These are phyloP conservation scores for Puya raimondii DNA, from an alignment of 176 grass and related monocot genomes.

Conservation along the genomic window DNA sequence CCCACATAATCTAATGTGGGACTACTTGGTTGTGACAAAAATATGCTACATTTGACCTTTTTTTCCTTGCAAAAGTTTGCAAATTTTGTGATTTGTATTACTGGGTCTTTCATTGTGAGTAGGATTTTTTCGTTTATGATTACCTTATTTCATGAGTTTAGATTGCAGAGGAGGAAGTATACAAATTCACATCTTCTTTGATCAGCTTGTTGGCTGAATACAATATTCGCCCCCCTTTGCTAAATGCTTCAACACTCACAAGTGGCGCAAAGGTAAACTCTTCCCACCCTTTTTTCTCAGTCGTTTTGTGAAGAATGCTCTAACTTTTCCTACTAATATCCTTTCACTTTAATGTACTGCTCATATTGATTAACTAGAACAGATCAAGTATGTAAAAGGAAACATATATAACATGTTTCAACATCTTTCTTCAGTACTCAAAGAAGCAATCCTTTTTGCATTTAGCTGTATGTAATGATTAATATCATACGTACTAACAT, in stretches of 20 bases:
- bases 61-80: not conserved
- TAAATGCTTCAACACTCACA: slow-evolving; percentile 69
- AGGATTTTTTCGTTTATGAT: not conserved
- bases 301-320: not conserved
- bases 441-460: no score
- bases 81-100: not conserved
- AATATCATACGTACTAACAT: not conserved
- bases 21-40: not conserved
- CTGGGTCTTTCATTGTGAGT: not conserved
- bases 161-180: slow-evolving; percentile 82
- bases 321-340: not conserved
- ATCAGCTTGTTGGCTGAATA: slow-evolving; percentile 75
- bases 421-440: no score
- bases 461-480: no score
- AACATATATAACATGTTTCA: no score
- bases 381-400: not conserved
- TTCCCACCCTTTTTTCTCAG: not conserved
- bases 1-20: not conserved
- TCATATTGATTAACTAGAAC: not conserved
- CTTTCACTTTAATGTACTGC: not conserved
- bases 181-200: slow-evolving; percentile 85
- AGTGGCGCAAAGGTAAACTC: slow-evolving; percentile 55
- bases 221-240: slow-evolving; percentile 55
- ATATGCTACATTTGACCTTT: slow-evolving; percentile 7
- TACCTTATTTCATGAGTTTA: slow-evolving; percentile 30